These are phyloP conservation scores for Tephrocybe sp. DNA, from an alignment of 768 basidiomycete genomes.

Conservation along the genomic window DNA sequence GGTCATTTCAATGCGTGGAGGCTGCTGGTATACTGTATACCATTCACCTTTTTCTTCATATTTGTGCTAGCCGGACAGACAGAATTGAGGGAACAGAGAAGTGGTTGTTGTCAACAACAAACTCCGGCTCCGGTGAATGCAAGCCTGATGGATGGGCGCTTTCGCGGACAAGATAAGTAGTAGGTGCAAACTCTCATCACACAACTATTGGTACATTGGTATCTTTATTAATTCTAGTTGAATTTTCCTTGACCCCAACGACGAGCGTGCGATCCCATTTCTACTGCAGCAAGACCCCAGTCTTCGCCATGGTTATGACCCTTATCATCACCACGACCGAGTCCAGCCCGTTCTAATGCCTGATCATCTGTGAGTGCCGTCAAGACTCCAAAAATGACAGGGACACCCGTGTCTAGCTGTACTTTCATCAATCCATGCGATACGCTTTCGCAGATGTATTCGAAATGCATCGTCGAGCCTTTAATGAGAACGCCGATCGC, in stretches of 20 bases:
- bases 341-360: constrained; percentile 90
- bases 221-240: constrained; percentile 19
- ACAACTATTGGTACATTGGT: constrained; percentile 6
- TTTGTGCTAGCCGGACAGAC: constrained; percentile 11
- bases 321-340: constrained; percentile 64
- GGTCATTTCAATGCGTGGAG: constrained; percentile 16
- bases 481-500: constrained; percentile 99
- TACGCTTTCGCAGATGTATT: constrained; percentile 95
- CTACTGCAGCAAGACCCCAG: constrained; percentile 96
- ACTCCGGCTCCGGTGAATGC: background rate
- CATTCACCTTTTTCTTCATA: constrained; percentile 63
- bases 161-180: too few relatives aligned
- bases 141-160: too few relatives aligned
- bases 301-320: constrained; percentile 98
- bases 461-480: constrained; percentile 98
- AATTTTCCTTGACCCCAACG: constrained; percentile 75
- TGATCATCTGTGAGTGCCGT: constrained; percentile 93
- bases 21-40: constrained; percentile 12
- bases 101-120: constrained; percentile 14
- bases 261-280: constrained; percentile 72
- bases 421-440: constrained; percentile 93
- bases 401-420: constrained; percentile 89
- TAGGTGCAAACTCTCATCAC: background rate
- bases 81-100: constrained; percentile 7
- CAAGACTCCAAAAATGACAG: constrained; percentile 95